Percentiles rank a stretch among this genome's conserved stretches.
Evolutionary conservation across 257 asterid genomes (phyloP).

Genomic region (Henckelia pumila): DNA sequence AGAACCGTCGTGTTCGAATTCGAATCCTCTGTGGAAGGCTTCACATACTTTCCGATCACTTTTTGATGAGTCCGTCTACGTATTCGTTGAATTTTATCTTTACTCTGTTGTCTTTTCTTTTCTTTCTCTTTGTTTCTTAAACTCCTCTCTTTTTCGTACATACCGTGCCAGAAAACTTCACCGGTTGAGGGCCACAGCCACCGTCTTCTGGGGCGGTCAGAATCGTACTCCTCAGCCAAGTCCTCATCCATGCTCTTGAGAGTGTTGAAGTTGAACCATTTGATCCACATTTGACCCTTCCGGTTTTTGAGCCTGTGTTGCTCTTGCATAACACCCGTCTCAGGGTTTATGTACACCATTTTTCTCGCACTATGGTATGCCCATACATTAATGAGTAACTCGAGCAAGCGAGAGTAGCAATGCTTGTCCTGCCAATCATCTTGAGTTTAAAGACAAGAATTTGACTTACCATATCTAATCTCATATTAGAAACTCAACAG

Average conservation of each 20-base stretch:
- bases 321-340: conserved; percentile 70
- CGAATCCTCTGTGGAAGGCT: conserved; percentile 38
- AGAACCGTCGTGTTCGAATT: conserved; percentile 33
- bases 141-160: conserved; percentile 43
- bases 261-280: conserved; percentile 74
- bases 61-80: conserved; percentile 47
- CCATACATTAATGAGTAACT: conserved; percentile 89
- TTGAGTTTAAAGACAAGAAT: neutral
- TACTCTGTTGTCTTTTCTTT: conserved; percentile 41
- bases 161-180: conserved; percentile 54
- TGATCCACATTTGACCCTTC: conserved; percentile 88
- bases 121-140: conserved; percentile 40
- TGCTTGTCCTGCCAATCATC: conserved; percentile 70
- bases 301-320: conserved; percentile 64
- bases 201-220: conserved; percentile 49
- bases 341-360: conserved; percentile 79
- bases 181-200: conserved; percentile 59
- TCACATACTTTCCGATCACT: conserved; percentile 46
- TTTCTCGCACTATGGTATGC: conserved; percentile 89
- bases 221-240: conserved; percentile 78
- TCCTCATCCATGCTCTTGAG: conserved; percentile 92
- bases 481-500: neutral
- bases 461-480: neutral
- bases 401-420: conserved; percentile 81
- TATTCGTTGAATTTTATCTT: conserved; percentile 45